Conservation (phyloP, 352 stramenopile genomes). For the Globisporangium nodosum region DNA sequence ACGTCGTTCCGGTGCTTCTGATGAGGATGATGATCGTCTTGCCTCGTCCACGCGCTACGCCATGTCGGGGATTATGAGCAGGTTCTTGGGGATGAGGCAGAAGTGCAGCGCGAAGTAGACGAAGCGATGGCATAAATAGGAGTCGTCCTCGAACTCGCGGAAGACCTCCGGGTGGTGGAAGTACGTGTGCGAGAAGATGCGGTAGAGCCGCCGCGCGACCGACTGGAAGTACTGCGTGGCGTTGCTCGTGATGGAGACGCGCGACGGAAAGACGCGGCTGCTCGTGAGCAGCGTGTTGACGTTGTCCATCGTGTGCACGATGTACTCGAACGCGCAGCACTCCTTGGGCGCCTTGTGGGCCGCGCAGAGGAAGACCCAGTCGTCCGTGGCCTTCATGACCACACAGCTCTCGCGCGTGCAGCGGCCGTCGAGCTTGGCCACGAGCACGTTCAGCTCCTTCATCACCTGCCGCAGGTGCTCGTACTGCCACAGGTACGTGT, state of each 20-base stretch:
- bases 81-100: conserved; percentile 74
- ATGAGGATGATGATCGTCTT: too few relatives aligned
- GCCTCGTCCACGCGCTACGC: conserved; percentile 1
- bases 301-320: conserved; percentile 84
- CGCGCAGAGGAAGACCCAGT: conserved; percentile 84
- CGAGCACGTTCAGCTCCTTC: conserved; percentile 79
- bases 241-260: conserved; percentile 70
- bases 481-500: conserved; percentile 85
- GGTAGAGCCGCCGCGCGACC: conserved; percentile 72
- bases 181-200: conserved; percentile 83
- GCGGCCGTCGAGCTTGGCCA: conserved; percentile 50
- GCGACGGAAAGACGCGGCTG: conserved; percentile 74
- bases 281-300: conserved; percentile 81
- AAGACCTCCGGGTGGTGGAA: conserved; percentile 80
- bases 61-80: conserved; percentile 83
- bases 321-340: conserved; percentile 85
- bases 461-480: conserved; percentile 81
- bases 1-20: neutral
- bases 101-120: conserved; percentile 78
- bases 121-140: conserved; percentile 79
- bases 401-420: conserved; percentile 68
- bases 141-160: conserved; percentile 63
- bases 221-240: conserved; percentile 85
- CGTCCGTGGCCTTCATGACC: conserved; percentile 83
- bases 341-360: conserved; percentile 77